Evolutionary conservation across 176 grass and related monocot genomes (phyloP), one percentile per base, ranked within the genome.

Genomic region (Oryza officinalis): DNA sequence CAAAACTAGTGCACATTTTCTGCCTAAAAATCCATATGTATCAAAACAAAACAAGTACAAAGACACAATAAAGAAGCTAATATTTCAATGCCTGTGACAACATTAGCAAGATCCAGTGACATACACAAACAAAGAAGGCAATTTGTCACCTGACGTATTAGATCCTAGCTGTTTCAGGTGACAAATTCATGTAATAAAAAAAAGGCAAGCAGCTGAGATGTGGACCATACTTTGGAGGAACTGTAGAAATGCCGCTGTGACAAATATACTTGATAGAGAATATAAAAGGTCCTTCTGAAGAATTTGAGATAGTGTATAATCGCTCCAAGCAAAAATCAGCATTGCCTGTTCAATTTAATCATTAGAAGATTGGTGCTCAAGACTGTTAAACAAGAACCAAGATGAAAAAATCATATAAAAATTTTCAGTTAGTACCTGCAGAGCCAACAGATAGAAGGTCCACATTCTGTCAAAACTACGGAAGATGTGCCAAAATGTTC

Each of bases 401-500:
- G 25, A 40, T 65, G 52, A 83, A 67, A 66, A 13, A 49, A 44
- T 52, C 27, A 23, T 23, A 63, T 70, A 59, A 22, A 31, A 45
- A 23, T 44, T 44, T 79, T 80, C 17, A 69, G 33, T 65, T 30
- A 83, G 63, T 89, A 95, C 95, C 91, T 98, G 95, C 44, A 98
- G 76, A 83, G 92, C 92, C 75, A 98, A 81, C 45, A 90, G 63
- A 83, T 98, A 98, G 67, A 98, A 98, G n/a, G 95, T 98, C 92
- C 95, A 98, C 92, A 95, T 86, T 82, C 92, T 87, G 89, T 98
- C 95, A 76, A 98, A 98, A 88, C 95, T 98, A 93, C 92, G 77
- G 65, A 93, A 98, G 37, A 94, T 93, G 35, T 98, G 90, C 95
- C 95, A 98, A 89, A 95, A 98, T 59, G 95, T 91, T 87, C 95